phyloP scores from a whole-genome alignment of 2,329 filamentous ascomycete genomes.

The Stagonosporopsis chrysanthemi region DNA sequence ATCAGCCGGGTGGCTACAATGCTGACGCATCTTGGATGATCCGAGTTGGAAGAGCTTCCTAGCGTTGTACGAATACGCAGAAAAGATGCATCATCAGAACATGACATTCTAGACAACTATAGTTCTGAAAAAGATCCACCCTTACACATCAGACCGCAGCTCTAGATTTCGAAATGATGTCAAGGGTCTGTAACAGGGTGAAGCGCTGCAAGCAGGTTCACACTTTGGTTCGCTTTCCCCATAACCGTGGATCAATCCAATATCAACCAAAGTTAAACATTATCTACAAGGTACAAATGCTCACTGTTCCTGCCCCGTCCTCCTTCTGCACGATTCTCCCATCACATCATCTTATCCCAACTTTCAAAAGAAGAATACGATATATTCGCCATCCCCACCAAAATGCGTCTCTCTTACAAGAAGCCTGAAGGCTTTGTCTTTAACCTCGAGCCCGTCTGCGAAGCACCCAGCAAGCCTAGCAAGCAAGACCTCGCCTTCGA shows the following conservation, averaged over 20 bases:
- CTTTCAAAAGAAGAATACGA: no score
- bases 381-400: neutral
- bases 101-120: slow-evolving; percentile 23
- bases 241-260: neutral
- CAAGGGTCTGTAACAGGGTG: neutral
- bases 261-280: neutral
- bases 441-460: neutral
- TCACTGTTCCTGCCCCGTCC: no score
- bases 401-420: no score
- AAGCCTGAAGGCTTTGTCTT: neutral
- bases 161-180: neutral
- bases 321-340: no score
- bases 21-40: slow-evolving; percentile 55
- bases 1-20: slow-evolving; percentile 46
- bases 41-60: slow-evolving; percentile 50
- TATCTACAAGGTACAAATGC: neutral
- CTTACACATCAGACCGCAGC: no score
- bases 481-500: neutral
- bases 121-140: no score
- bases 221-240: neutral
- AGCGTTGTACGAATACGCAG: slow-evolving; percentile 35
- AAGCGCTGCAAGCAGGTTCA: neutral
- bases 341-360: no score
- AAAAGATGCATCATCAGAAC: slow-evolving; percentile 37
- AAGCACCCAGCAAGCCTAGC: neutral